Base-by-base conservation (phyloP, 2,329 filamentous ascomycete species). In the Fusarium transvaalense region DNA sequence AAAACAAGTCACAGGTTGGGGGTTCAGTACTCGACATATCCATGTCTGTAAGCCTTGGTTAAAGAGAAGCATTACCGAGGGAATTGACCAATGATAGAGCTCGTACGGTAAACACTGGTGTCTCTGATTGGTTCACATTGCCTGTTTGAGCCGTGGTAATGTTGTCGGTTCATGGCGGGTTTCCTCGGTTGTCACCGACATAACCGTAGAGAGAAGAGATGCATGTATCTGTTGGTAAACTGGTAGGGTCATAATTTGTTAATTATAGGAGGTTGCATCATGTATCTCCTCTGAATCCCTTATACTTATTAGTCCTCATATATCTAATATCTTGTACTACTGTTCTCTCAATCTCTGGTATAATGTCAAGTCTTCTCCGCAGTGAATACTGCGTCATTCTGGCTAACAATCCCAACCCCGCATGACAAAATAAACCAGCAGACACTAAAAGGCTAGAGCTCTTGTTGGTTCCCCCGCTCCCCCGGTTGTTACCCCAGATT, bases 141-240 rank as follows among this genome's bases (percentile, higher is more conserved):
- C 5, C 2, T 19, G 21, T 45, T 60, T 61, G 45, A 57, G 65
- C 65, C 65, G 65, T 68, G 65, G 65, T 47, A 61, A 39, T 66
- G 23, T 27, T 19, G 45, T 69, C 71, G 75, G 71, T 69, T 71
- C 65, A 39, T 58, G 52, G 66, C 77, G 77, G 77, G 73, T 79
- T 76, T 71, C 71, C 73, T 79, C 77, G 77, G 77, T 76, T 78
- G 57, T 76, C 43, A 23, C 38, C 14, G 35, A 43, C 43, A 56
- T 56, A 64, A 53, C 61, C 47, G 61, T 56, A 32, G 50, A 47
- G 17, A 46, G n/a, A 21, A 19, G 34, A 38, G 2, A 15, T 14
- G 4, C 13, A 7, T 25, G 15, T 37, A 7, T 39, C 9, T 31
- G 23, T 13, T 50, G 23, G 10, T 31, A 6, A 19, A 15, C 15